Percentiles rank a stretch among this genome's conserved stretches.
These are phyloP conservation scores for Aspergillus flavus DNA, from an alignment of 2,329 filamentous ascomycete species.

Conservation along the genomic window DNA sequence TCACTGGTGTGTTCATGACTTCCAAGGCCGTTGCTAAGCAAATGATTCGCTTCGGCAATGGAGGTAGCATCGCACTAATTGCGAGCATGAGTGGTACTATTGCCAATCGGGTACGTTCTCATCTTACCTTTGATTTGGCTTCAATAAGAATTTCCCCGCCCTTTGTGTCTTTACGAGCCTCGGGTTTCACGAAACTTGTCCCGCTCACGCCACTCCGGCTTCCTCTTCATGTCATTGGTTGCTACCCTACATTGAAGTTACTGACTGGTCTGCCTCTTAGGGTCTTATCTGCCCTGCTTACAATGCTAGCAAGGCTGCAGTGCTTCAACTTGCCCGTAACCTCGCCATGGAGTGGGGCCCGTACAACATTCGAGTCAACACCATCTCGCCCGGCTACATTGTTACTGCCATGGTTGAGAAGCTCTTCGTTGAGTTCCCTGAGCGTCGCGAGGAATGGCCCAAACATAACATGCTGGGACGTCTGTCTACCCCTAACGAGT, in stretches of 20 bases:
- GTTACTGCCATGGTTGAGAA: slow-evolving; percentile 50
- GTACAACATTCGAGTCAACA: slow-evolving; percentile 54
- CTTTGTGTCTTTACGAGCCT: neutral
- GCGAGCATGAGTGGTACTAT: slow-evolving; percentile 65
- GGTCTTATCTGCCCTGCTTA: slow-evolving; percentile 53
- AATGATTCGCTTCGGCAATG: slow-evolving; percentile 63
- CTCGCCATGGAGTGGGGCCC: slow-evolving; percentile 53
- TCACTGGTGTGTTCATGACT: slow-evolving; percentile 66
- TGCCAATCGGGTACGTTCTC: slow-evolving; percentile 49
- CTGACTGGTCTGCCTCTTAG: slow-evolving; percentile 25
- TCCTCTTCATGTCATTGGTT: neutral
- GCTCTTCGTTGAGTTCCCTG: slow-evolving; percentile 64
- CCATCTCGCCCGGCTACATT: slow-evolving; percentile 52
- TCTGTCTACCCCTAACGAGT: slow-evolving; percentile 69
- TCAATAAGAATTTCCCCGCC: slow-evolving; percentile 7
- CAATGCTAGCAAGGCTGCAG: slow-evolving; percentile 52
- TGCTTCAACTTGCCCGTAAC: slow-evolving; percentile 51
- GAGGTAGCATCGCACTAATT: slow-evolving; percentile 64
- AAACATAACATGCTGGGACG: slow-evolving; percentile 82
- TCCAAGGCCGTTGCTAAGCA: slow-evolving; percentile 65
- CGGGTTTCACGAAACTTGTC: neutral
- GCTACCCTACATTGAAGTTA: neutral
- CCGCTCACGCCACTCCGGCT: slow-evolving; percentile 8
- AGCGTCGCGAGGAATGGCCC: slow-evolving; percentile 78
- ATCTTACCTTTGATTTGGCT: neutral